These are phyloP conservation scores for Gossypium sturtianum DNA, from an alignment of 345 rosid species.

Conservation along the genomic window DNA sequence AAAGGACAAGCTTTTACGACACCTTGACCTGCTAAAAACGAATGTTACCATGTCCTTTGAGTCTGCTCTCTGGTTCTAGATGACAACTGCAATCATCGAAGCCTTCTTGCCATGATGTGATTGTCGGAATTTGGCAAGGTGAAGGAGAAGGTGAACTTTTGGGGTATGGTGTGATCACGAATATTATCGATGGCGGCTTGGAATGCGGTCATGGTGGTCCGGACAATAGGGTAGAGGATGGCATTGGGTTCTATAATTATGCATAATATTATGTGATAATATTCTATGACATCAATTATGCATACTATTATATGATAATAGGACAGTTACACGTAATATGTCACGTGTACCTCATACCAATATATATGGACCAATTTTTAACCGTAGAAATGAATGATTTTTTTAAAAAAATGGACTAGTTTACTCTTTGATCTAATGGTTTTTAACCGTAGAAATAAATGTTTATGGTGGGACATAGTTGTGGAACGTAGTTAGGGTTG, in stretches of 20 bases:
- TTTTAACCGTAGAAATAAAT: no score
- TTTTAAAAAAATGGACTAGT: no score
- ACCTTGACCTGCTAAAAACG: slow-evolving; percentile 46
- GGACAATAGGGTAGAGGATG: slow-evolving; percentile 31
- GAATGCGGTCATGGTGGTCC: slow-evolving; percentile 45
- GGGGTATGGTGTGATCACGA: slow-evolving; percentile 48
- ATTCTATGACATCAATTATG: no score
- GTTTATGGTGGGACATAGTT: no score
- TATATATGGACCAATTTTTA: no score
- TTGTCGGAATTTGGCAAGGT: slow-evolving; percentile 29
- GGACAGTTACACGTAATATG: no score
- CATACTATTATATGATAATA: no score
- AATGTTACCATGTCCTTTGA: slow-evolving; percentile 45
- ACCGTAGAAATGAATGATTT: no score
- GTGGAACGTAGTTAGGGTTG: no score
- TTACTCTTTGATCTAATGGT: no score
- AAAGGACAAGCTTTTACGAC: slow-evolving; percentile 34
- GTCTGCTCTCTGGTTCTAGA: slow-evolving; percentile 69
- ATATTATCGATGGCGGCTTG: slow-evolving; percentile 52
- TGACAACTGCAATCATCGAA: slow-evolving; percentile 45
- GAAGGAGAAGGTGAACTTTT: slow-evolving; percentile 20
- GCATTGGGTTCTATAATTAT: slow-evolving; percentile 48
- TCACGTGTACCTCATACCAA: no score
- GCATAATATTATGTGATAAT: no score
- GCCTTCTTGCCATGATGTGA: slow-evolving; percentile 59